phyloP scores from a whole-genome alignment of 2,329 filamentous ascomycete species.

The Parastagonospora avenae region DNA sequence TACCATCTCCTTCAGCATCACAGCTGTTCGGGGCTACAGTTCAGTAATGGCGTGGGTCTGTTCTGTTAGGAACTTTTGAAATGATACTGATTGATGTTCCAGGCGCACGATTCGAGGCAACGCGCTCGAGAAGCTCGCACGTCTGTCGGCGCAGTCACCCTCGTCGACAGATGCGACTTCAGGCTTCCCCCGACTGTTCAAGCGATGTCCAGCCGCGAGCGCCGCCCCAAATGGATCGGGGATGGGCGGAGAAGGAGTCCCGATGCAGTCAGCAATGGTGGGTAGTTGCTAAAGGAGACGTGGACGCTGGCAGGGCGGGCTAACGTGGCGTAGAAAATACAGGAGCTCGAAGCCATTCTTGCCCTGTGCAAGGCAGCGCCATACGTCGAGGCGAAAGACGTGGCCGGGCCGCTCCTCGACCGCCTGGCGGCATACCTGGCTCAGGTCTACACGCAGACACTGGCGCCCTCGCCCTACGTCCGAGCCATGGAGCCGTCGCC shows the following conservation, averaged over 20 bases:
- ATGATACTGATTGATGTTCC: slow-evolving; percentile 1
- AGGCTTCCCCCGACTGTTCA: slow-evolving; percentile 52
- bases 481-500: slow-evolving; percentile 84
- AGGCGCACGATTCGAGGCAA: slow-evolving; percentile 51
- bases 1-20: background rate
- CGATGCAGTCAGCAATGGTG: slow-evolving; percentile 47
- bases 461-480: slow-evolving; percentile 81
- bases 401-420: slow-evolving; percentile 76
- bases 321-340: slow-evolving; percentile 65
- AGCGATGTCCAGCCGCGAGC: slow-evolving; percentile 36
- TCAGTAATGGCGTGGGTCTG: slow-evolving; percentile 10
- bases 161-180: slow-evolving; percentile 31
- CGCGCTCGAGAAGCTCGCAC: slow-evolving; percentile 58
- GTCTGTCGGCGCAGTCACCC: slow-evolving; percentile 50
- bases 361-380: slow-evolving; percentile 91
- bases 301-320: background rate
- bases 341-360: slow-evolving; percentile 89
- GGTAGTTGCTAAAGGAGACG: slow-evolving; percentile 4
- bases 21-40: background rate
- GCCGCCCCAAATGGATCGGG: slow-evolving; percentile 17
- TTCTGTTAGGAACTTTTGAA: background rate
- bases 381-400: slow-evolving; percentile 69
- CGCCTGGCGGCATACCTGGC: slow-evolving; percentile 85
- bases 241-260: slow-evolving; percentile 4
- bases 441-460: slow-evolving; percentile 79